phyloP scores from a whole-genome alignment of 305 asterid species.

The Fraxinus sp. region DNA sequence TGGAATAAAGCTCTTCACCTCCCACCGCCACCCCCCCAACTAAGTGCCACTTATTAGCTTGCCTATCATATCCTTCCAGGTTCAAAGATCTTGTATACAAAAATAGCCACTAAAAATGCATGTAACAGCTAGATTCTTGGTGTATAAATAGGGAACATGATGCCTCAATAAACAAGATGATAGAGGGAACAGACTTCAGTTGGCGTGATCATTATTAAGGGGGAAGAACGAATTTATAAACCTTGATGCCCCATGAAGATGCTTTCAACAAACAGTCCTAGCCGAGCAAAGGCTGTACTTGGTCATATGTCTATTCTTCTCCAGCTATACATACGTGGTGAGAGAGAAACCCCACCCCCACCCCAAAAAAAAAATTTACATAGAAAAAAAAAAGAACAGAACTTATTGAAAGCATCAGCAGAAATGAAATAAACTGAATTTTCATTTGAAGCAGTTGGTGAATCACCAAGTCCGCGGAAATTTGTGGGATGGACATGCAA shows the following conservation, averaged over 20 bases:
- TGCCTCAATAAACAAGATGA: background rate
- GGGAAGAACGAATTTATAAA: background rate
- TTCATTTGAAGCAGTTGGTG: background rate
- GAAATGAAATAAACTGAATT: background rate
- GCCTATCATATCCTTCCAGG: background rate
- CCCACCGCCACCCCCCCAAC: background rate
- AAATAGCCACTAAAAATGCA: background rate
- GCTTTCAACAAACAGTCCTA: background rate
- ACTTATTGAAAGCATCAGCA: background rate
- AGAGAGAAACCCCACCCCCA: background rate
- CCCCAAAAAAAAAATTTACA: background rate
- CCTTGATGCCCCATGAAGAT: background rate
- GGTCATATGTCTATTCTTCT: background rate
- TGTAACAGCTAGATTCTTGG: background rate
- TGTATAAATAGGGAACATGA: background rate
- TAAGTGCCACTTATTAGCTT: background rate
- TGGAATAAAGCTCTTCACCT: background rate
- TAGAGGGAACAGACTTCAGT: background rate
- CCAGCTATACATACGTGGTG: background rate
- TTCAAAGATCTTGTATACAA: background rate
- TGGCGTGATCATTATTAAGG: background rate
- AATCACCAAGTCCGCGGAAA: background rate
- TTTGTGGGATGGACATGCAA: background rate
- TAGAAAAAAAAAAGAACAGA: too few relatives aligned
- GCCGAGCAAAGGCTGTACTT: background rate